Percentiles rank a stretch among this genome's conserved stretches.
Evolutionary conservation across 2,329 filamentous ascomycete genomes (phyloP).

Genomic region (Tolypocladium ovalisporum): DNA sequence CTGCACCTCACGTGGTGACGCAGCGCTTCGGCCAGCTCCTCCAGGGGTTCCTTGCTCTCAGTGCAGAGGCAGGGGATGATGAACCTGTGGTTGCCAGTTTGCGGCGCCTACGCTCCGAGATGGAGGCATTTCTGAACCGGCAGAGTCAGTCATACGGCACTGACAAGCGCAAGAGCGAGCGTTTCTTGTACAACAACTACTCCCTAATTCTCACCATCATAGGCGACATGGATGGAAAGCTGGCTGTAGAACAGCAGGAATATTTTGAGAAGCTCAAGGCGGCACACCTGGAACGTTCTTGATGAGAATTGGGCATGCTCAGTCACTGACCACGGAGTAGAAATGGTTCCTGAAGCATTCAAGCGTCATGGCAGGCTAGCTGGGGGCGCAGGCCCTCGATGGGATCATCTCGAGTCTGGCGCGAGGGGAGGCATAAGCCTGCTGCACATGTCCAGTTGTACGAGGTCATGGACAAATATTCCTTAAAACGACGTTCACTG

Average conservation of each 20-base stretch:
- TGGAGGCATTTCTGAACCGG: conserved; percentile 72
- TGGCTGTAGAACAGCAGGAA: conserved; percentile 62
- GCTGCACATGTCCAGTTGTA: not conserved
- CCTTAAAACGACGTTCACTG: not conserved
- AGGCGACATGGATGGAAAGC: conserved; percentile 60
- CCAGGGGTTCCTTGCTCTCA: conserved; percentile 72
- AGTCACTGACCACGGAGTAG: not conserved
- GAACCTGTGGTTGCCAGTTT: conserved; percentile 83
- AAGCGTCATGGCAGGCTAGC: not conserved
- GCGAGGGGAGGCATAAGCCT: not conserved
- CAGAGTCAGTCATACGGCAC: conserved; percentile 61
- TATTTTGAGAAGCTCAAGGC: conserved; percentile 61
- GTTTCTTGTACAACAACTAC: conserved; percentile 95
- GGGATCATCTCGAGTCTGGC: not conserved
- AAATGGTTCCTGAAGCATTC: not conserved
- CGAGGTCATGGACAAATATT: not conserved
- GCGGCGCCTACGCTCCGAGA: conserved; percentile 64
- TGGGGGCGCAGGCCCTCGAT: not conserved
- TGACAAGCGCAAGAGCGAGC: conserved; percentile 69
- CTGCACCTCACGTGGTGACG: conserved; percentile 82
- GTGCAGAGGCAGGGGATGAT: conserved; percentile 84
- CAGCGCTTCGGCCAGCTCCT: conserved; percentile 93
- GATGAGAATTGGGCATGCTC: not conserved
- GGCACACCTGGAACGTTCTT: conserved; percentile 38
- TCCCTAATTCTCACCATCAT: conserved; percentile 91